Base-by-base conservation (phyloP, 768 basidiomycete genomes). In the Ramaria sp. region DNA sequence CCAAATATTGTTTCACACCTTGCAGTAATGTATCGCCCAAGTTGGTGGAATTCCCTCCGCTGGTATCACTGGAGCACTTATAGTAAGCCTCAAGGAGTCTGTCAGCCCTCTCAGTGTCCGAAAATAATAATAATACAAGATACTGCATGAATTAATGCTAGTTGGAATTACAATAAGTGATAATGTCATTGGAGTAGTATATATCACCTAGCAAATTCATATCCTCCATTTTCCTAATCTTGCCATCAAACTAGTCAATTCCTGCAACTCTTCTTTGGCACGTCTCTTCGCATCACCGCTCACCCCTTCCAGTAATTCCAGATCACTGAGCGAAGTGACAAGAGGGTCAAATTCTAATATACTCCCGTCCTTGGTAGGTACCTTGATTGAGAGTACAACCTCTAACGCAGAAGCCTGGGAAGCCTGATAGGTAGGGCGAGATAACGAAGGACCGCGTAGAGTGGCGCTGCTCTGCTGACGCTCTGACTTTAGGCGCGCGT, bases 301-400 rank as follows among this genome's bases (percentile, higher is more conserved):
- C 56, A 91, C 85, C 4, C 86, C 87, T 51, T 87, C 82, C 7
- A 89, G 72, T 30, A 78, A 80, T 61, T 90, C 85, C 28, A 94
- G 69, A 47, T 85, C 74, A 2, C 76, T 73, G 1, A 88, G 82
- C 1, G 84, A 81, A 13, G 85, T 82, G 56, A 75, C 73, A 41
- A 94, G 70, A 8, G 91, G 90, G 60, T 95, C 85, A 61, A 95
- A 92, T 64, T 84, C 82, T 24, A 95, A 73, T n/a, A 85, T 66
- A 60, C 85, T 81, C 0, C 91, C 91, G 60, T 91, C 88, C 38
- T 75, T 79, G 0, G 83, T 89, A 4, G 86, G 81, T n/a, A 92
- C 82, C 1, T 48, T 57, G 18, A 53, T 39, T 16, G 67, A 62
- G 34, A 60, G 61, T 20, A 61, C 38, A n/a, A 42, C 48, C 51